Conservation (phyloP, 2,329 filamentous ascomycete species). For the Epichloe aotearoae region DNA sequence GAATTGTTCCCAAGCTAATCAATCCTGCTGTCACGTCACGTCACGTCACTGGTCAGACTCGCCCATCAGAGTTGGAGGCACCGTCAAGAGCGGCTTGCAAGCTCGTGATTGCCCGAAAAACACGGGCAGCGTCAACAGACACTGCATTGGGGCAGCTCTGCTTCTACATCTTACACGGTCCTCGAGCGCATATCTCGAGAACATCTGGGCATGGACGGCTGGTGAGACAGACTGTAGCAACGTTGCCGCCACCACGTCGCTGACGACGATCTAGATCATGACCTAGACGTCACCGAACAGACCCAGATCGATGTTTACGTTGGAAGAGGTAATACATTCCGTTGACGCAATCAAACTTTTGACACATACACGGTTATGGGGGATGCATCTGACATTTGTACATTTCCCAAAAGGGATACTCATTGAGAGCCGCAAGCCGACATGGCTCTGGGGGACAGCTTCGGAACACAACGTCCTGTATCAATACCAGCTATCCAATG, state of each 20-base stretch:
- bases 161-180: slow-evolving; percentile 31
- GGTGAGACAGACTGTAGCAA: slow-evolving; percentile 34
- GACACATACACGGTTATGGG: no score
- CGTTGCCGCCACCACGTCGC: neutral
- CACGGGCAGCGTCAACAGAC: slow-evolving; percentile 19
- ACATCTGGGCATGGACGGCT: slow-evolving; percentile 53
- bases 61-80: slow-evolving; percentile 32
- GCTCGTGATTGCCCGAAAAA: slow-evolving; percentile 11
- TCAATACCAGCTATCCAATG: slow-evolving; percentile 32
- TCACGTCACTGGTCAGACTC: slow-evolving; percentile 18
- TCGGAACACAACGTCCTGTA: slow-evolving; percentile 38
- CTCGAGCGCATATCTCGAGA: slow-evolving; percentile 35
- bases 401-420: slow-evolving; percentile 6
- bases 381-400: neutral
- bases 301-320: slow-evolving; percentile 20
- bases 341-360: no score
- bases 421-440: slow-evolving; percentile 16
- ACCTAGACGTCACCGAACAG: slow-evolving; percentile 1
- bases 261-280: neutral
- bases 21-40: no score
- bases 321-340: slow-evolving; percentile 16
- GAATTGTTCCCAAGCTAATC: no score
- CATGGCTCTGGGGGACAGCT: slow-evolving; percentile 13
- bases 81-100: slow-evolving; percentile 9
- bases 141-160: slow-evolving; percentile 47